These are phyloP conservation scores for Glycine soja DNA, from an alignment of 306 rosid genomes.

Conservation along the genomic window DNA sequence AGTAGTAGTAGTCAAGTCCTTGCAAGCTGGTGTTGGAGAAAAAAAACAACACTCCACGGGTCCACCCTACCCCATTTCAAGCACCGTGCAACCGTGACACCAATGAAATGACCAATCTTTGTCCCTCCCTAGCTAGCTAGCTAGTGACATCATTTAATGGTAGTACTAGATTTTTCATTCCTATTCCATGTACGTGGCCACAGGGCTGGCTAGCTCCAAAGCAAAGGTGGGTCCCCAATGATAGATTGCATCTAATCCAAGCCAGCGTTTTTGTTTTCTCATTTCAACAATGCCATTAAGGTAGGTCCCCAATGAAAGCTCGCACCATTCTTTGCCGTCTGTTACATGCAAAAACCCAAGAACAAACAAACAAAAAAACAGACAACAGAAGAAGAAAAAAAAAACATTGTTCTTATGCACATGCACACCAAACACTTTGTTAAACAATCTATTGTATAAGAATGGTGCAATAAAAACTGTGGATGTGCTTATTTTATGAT, in stretches of 20 bases:
- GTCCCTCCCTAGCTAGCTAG: too few species aligned
- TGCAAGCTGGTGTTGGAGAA: background rate
- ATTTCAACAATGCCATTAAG: constrained; percentile 15
- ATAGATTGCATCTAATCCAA: background rate
- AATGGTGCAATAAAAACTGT: background rate
- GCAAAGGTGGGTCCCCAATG: background rate
- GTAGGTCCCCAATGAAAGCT: constrained; percentile 10
- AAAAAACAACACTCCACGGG: background rate
- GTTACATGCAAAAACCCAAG: constrained; percentile 37
- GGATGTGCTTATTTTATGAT: background rate
- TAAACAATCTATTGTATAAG: background rate
- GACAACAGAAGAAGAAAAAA: background rate
- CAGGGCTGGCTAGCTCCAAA: background rate
- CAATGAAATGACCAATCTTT: background rate
- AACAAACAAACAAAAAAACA: background rate
- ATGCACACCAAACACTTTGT: constrained; percentile 13
- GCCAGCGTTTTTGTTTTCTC: background rate
- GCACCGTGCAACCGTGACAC: constrained; percentile 1
- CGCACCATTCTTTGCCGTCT: constrained; percentile 13
- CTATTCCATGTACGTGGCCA: background rate
- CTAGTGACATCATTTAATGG: background rate
- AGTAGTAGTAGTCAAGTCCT: background rate
- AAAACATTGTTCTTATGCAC: background rate
- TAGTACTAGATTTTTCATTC: background rate
- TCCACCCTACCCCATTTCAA: constrained; percentile 22